Conservation (phyloP, 805 yeast species). For the Cyberlindnera maritima region DNA sequence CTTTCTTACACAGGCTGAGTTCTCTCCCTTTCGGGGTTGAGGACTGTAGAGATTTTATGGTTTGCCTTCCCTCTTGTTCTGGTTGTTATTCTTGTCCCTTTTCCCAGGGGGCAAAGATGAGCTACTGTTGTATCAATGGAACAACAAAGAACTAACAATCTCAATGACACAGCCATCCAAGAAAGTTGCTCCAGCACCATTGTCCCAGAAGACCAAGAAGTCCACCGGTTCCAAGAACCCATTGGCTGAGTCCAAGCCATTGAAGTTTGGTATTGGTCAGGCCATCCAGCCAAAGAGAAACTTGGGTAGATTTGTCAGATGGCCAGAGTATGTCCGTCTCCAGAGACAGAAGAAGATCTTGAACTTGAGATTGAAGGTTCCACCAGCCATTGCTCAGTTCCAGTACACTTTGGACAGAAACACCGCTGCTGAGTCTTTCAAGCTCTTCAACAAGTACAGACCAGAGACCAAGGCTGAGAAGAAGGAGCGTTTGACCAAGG, state of each 20-base stretch:
- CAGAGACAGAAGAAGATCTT: conserved; percentile 99
- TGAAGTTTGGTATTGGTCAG: conserved; percentile 96
- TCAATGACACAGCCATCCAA: conserved; percentile 28
- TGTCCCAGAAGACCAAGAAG: conserved; percentile 70
- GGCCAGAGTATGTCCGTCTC: conserved; percentile 98
- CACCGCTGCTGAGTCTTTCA: conserved; percentile 96
- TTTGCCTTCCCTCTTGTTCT: conserved; percentile 2
- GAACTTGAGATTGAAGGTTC: conserved; percentile 95
- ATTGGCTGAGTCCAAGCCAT: conserved; percentile 84
- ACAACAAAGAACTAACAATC: conserved; percentile 1
- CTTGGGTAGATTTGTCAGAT: conserved; percentile 94
- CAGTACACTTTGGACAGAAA: conserved; percentile 95
- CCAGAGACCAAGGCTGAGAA: conserved; percentile 97
- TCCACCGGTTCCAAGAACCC: conserved; percentile 73
- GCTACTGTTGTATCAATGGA: neutral
- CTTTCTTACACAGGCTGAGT: conserved; percentile 22
- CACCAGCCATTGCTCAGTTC: conserved; percentile 98
- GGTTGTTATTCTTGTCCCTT: neutral
- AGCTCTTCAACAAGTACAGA: conserved; percentile 97
- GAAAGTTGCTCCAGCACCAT: conserved; percentile 98
- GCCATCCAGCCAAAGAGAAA: conserved; percentile 91
- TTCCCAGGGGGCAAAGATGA: neutral
- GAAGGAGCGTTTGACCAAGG: conserved; percentile 98
- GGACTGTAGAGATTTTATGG: conserved; percentile 8
- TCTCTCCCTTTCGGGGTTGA: neutral